Percentiles rank a stretch among this genome's conserved stretches.
Conservation (phyloP, 768 basidiomycete genomes). For the Podaxis mareebaensis region DNA sequence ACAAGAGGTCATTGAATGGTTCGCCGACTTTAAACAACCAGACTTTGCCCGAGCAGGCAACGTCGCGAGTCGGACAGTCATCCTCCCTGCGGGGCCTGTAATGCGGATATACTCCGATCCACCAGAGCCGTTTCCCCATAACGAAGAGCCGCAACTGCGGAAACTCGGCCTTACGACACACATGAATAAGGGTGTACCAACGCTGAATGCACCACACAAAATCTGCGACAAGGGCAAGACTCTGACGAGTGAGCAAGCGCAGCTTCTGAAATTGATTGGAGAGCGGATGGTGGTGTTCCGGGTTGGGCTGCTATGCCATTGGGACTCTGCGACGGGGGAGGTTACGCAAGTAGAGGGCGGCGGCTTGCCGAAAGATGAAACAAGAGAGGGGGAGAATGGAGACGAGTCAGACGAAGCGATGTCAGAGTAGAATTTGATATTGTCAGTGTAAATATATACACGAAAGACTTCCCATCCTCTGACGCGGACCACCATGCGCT, state of each 20-base stretch:
- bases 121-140: conserved; percentile 91
- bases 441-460: conserved; percentile 18
- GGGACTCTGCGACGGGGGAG: conserved; percentile 69
- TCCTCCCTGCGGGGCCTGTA: conserved; percentile 82
- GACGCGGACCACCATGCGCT: conserved; percentile 42
- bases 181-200: conserved; percentile 87
- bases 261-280: conserved; percentile 89
- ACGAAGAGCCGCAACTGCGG: conserved; percentile 95
- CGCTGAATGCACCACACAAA: conserved; percentile 74
- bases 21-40: conserved; percentile 82
- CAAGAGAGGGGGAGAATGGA: conserved; percentile 45
- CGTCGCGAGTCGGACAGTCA: conserved; percentile 69
- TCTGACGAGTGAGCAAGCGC: conserved; percentile 85
- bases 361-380: conserved; percentile 37
- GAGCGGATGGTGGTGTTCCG: conserved; percentile 86
- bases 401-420: neutral
- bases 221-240: conserved; percentile 82
- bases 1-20: conserved; percentile 94
- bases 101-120: conserved; percentile 79
- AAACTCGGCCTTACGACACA: conserved; percentile 86
- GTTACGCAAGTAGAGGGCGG: conserved; percentile 59
- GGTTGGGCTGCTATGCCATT: conserved; percentile 68
- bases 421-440: conserved; percentile 30
- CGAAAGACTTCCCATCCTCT: neutral
- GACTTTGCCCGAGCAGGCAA: conserved; percentile 94